Base-by-base conservation (phyloP, 495 filamentous ascomycete genomes). In the Paragyromitra xinjiangensis region DNA sequence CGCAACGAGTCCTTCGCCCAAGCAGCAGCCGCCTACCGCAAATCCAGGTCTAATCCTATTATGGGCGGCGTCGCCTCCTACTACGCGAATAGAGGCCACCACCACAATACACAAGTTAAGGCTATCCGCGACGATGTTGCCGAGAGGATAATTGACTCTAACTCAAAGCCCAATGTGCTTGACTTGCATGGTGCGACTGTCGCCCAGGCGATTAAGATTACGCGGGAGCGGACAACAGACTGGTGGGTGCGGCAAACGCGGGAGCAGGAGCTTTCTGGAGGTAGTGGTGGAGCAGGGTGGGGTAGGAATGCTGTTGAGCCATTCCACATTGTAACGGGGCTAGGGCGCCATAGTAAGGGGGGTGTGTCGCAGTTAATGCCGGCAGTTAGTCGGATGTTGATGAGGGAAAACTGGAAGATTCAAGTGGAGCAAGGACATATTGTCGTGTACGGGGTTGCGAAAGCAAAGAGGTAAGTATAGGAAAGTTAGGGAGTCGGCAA, bases 181-280 rank as follows among this genome's bases (percentile, higher is more conserved):
- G 94, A 99, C 84, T 85, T 99, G 29, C 95, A 99, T 81, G 94
- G 94, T 11, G 88, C 96, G 14, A 90, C 86, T 26, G 94, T 98
- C 0, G 83, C 88, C 48, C 92, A 97, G 82, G 95, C 90, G 0
- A 86, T 92, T 9, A 86, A 92, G 7, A 97, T 98, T 61, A 88
- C 92, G 0, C 87, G 87, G 45, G 87, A 89, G 48, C 85, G 87
- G 16, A 91, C 92, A 0, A 86, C 87, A 67, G 83, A 80, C 7
- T 99, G 95, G 95, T 99, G 95, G 95, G 86, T 90, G 9, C 85
- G 85, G 3, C 85, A 93, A 11, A 91, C 91, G 1, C 90, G 92
- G 69, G 79, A 85, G 29, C 86, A 85, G 73, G 84, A 86, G 67
- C 83, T 87, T 37, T 84, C 83, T n/a, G 85, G 84, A 24, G 84